phyloP scores from a whole-genome alignment of 176 grass and related monocot genomes.

The Rhynchospora tenuis region DNA sequence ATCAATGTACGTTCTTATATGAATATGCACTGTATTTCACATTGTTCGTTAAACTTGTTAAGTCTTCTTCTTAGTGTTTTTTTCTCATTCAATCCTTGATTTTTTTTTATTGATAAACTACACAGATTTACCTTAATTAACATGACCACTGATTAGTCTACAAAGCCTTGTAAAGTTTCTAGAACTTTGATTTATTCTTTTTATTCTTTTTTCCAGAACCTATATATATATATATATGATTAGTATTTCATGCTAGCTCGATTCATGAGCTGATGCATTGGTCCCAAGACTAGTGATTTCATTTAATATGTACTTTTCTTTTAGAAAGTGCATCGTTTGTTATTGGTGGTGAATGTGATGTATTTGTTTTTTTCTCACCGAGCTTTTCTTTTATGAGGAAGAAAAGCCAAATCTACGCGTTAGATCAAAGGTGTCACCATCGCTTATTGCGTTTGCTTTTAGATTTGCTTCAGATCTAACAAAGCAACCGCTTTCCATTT shows the following conservation, averaged over 20 bases:
- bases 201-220: too few species aligned
- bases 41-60: background rate
- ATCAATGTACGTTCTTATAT: background rate
- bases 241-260: background rate
- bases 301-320: background rate
- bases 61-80: background rate
- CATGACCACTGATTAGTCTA: background rate
- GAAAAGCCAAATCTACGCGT: background rate
- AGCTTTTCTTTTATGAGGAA: background rate
- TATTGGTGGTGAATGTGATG: background rate
- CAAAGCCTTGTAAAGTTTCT: background rate
- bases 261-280: background rate
- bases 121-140: too few species aligned
- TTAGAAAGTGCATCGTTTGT: background rate
- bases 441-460: constrained; percentile 15
- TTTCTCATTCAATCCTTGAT: background rate
- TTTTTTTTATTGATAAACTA: background rate
- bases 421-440: background rate
- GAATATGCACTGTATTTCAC: background rate
- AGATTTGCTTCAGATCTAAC: constrained; percentile 16
- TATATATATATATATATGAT: too few species aligned
- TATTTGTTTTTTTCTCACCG: background rate
- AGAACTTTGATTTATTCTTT: too few species aligned
- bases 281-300: too few species aligned
- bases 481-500: constrained; percentile 13